These are phyloP conservation scores for Chimonanthus salicifolius DNA, from an alignment of 164 flowering plant genomes.

Conservation along the genomic window DNA sequence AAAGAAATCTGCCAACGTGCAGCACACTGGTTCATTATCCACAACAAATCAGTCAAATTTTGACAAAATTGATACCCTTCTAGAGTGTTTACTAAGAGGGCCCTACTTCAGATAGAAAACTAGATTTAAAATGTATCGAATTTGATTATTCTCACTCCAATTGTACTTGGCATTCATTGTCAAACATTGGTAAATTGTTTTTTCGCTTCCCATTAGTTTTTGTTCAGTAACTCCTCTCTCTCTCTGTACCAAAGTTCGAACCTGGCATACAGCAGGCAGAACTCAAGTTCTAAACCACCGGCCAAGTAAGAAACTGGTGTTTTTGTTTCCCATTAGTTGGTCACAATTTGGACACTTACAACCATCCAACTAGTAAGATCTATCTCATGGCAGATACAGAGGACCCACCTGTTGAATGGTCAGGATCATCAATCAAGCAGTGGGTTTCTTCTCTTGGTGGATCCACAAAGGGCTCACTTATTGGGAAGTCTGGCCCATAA, in stretches of 20 bases:
- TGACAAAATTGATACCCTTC: neutral
- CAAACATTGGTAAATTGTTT: too few relatives aligned
- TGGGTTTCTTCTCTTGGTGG: neutral
- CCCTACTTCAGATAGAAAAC: neutral
- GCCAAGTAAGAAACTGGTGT: too few relatives aligned
- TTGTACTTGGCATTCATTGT: too few relatives aligned
- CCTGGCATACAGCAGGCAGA: too few relatives aligned
- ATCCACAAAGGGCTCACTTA: neutral
- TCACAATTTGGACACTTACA: neutral
- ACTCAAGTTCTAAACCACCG: too few relatives aligned
- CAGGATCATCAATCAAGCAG: neutral
- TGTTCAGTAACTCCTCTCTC: too few relatives aligned
- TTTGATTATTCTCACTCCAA: too few relatives aligned
- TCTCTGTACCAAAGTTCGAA: too few relatives aligned
- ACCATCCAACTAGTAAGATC: neutral
- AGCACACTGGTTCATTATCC: too few relatives aligned
- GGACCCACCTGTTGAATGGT: neutral
- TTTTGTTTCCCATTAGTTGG: neutral
- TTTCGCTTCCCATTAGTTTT: too few relatives aligned
- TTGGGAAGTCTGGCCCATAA: neutral
- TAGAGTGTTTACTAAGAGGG: neutral
- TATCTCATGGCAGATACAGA: neutral
- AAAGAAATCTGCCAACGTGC: neutral
- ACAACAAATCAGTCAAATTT: neutral
- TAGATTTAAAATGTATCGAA: neutral